Base-by-base conservation (phyloP, 129 eudicot species). In the Apium graveolens region DNA sequence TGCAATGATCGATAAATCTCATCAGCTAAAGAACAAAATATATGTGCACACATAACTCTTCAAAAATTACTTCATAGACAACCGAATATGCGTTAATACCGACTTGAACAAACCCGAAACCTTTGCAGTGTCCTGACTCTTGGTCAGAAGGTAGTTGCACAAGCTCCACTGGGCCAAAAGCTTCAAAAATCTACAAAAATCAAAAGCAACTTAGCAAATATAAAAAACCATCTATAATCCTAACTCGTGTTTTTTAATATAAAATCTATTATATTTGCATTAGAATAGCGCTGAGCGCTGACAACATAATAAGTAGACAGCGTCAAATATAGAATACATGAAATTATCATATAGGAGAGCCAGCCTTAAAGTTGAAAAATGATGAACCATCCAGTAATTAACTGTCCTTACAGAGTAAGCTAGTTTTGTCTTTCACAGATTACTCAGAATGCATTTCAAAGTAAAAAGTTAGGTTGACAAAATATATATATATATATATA, bases 111-210 rank as follows among this genome's bases (percentile, higher is more conserved):
- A 94, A 94, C 79, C 96, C 98, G 80, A 89, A 94, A 69, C 98
- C 98, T 90, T 94, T 94, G 86, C 98, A 94, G 78, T 94, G 96
- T 51, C 98, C 98, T 3, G 98, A 86, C 85, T 94, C 98, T 71
- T 88, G 96, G 81, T 94, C 98, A 14, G 92, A 83, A 43, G 98
- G 98, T n/a, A 94, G 83, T 85, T 94, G 97, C 75, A 94, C 97
- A 41, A 94, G 89, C 88, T 94, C 98, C 81, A 94, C 97, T 1
- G 96, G 98, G 17, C 98, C 98, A 91, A 94, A 94, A 13, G 98
- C 89, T 86, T 94, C 97, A 81, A 94, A 94, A 69, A 94, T 94
- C 98, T 94, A 79, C 26, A 38, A 73, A 65, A 75, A 74, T 34
- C 63, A 75, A 12, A 60, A 34, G 53, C 26, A 0, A 7, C 24